Evolutionary conservation across 2,329 filamentous ascomycete genomes (phyloP).

Genomic region (Colletotrichum zoysiae): DNA sequence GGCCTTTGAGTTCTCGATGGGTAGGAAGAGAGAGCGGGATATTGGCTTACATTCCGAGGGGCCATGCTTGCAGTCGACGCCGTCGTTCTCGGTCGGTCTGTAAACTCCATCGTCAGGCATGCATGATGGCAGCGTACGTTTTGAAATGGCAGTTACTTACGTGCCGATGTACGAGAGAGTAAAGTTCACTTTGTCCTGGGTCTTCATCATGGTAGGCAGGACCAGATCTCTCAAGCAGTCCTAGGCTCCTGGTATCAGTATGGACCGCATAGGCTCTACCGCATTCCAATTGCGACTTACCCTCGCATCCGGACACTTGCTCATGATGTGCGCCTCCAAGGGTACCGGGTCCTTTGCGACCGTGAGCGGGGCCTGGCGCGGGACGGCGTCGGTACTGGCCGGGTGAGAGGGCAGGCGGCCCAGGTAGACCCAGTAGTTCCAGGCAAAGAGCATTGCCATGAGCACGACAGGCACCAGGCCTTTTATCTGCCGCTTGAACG

Average conservation of each 20-base stretch:
- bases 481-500: conserved; percentile 27
- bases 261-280: background rate
- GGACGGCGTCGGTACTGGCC: conserved; percentile 5
- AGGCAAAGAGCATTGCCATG: conserved; percentile 28
- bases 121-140: background rate
- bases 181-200: conserved; percentile 90
- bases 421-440: conserved; percentile 31
- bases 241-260: conserved; percentile 47
- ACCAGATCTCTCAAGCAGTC: conserved; percentile 86
- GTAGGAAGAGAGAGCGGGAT: background rate
- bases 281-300: conserved; percentile 50
- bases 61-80: conserved; percentile 90
- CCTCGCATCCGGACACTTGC: conserved; percentile 92
- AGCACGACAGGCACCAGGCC: conserved; percentile 15
- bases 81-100: conserved; percentile 80
- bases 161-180: conserved; percentile 89
- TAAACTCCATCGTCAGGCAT: background rate
- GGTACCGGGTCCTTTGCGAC: conserved; percentile 66
- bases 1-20: background rate
- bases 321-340: conserved; percentile 95
- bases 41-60: conserved; percentile 75
- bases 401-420: background rate
- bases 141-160: conserved; percentile 57
- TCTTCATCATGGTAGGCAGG: conserved; percentile 86
- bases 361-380: conserved; percentile 20